Conservation (phyloP, 768 basidiomycete genomes). For the Tulasnella sp. region DNA sequence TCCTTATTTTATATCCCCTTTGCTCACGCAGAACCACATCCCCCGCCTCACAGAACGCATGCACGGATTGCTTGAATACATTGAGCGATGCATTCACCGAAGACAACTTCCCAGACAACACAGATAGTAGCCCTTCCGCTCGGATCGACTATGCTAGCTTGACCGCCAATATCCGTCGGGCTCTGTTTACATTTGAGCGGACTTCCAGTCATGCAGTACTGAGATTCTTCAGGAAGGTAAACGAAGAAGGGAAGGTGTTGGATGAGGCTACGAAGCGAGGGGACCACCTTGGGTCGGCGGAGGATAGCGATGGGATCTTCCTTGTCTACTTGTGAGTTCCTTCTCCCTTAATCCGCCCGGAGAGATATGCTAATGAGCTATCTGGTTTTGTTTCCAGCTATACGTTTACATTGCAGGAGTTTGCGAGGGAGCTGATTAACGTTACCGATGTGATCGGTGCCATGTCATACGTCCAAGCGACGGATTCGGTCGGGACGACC, state of each 20-base stretch:
- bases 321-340: conserved; percentile 80
- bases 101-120: conserved; percentile 22
- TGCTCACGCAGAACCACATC: not conserved
- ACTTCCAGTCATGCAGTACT: conserved; percentile 78
- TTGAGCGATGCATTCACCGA: conserved; percentile 51
- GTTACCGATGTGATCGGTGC: conserved; percentile 77
- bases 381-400: conserved; percentile 45
- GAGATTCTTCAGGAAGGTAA: conserved; percentile 45
- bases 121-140: not conserved
- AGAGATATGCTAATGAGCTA: no score
- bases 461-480: conserved; percentile 29
- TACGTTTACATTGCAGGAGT: conserved; percentile 93
- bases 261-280: not conserved
- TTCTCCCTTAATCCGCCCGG: no score
- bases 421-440: conserved; percentile 68
- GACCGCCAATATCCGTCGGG: conserved; percentile 44
- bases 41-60: conserved; percentile 42
- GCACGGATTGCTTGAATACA: conserved; percentile 48
- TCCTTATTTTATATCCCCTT: not conserved
- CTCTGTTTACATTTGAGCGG: conserved; percentile 63
- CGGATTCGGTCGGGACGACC: no score
- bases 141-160: no score
- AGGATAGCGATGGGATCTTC: conserved; percentile 64
- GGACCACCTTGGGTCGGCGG: not conserved
- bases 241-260: not conserved